Evolutionary conservation across 345 rosid genomes (phyloP).

Genomic region (Corchorus capsularis): DNA sequence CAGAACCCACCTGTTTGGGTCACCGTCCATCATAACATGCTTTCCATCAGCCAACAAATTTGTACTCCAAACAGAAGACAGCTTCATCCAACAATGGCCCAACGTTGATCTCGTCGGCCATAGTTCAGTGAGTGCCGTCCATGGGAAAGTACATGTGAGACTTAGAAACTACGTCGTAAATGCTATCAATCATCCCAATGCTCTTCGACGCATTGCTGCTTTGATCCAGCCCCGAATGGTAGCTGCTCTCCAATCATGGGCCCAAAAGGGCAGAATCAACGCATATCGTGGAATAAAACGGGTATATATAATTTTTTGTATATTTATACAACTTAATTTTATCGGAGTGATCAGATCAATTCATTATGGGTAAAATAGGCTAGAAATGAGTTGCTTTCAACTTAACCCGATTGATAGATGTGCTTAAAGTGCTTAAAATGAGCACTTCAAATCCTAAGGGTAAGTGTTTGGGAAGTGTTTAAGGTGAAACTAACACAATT

Average conservation of each 20-base stretch:
- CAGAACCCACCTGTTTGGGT: slow-evolving; percentile 38
- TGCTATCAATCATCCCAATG: slow-evolving; percentile 35
- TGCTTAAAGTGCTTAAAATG: no score
- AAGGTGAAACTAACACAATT: no score
- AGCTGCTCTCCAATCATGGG: slow-evolving; percentile 40
- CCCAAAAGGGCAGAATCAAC: slow-evolving; percentile 26
- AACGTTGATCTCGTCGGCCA: slow-evolving; percentile 24
- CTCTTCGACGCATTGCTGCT: slow-evolving; percentile 35
- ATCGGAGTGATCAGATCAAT: no score
- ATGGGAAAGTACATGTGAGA: slow-evolving; percentile 38
- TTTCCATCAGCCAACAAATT: slow-evolving; percentile 35
- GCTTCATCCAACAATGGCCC: slow-evolving; percentile 39
- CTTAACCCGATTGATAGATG: no score
- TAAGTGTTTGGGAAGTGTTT: no score
- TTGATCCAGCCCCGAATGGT: slow-evolving; percentile 33
- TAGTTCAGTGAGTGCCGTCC: slow-evolving; percentile 24
- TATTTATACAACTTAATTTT: no score
- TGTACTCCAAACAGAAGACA: slow-evolving; percentile 26
- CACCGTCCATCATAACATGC: slow-evolving; percentile 41
- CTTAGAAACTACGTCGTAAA: slow-evolving; percentile 27
- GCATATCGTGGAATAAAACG: slow-evolving; percentile 27
- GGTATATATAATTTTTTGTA: slow-evolving; percentile 9
- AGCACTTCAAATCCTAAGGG: no score
- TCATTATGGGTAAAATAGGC: no score
- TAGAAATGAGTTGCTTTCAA: no score